phyloP scores from a whole-genome alignment of 345 rosid species.

The Cardamine occulta region DNA sequence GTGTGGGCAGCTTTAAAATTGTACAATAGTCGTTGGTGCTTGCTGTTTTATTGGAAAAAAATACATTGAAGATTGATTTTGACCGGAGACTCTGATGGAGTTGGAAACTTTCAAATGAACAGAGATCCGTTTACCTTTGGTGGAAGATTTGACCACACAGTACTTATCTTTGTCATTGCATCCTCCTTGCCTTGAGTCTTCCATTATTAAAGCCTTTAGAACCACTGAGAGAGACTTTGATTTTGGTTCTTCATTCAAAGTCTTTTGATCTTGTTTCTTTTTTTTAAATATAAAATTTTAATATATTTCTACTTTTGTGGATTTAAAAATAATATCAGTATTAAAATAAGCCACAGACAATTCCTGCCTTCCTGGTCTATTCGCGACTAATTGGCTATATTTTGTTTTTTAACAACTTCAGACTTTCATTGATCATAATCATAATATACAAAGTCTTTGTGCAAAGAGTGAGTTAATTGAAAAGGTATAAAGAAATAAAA shows the following conservation, averaged over 20 bases:
- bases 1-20: constrained; percentile 16
- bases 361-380: neutral
- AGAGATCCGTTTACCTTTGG: constrained; percentile 30
- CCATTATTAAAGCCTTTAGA: constrained; percentile 7
- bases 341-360: neutral
- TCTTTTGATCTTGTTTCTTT: neutral
- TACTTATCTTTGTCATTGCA: constrained; percentile 1
- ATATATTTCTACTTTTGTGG: neutral
- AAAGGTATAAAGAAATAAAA: no score
- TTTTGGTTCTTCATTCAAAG: neutral
- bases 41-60: constrained; percentile 31
- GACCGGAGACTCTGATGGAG: constrained; percentile 38
- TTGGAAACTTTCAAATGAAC: constrained; percentile 31
- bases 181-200: neutral
- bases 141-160: constrained; percentile 31
- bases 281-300: neutral
- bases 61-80: constrained; percentile 19
- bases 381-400: neutral
- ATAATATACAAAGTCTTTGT: no score
- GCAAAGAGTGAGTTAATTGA: no score
- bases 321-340: neutral
- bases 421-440: no score
- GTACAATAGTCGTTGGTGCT: constrained; percentile 36
- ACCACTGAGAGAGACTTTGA: constrained; percentile 9
- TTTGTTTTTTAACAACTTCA: neutral